These are phyloP conservation scores for Penicillium atrosanguineum DNA, from an alignment of 495 filamentous ascomycete species.

Conservation along the genomic window DNA sequence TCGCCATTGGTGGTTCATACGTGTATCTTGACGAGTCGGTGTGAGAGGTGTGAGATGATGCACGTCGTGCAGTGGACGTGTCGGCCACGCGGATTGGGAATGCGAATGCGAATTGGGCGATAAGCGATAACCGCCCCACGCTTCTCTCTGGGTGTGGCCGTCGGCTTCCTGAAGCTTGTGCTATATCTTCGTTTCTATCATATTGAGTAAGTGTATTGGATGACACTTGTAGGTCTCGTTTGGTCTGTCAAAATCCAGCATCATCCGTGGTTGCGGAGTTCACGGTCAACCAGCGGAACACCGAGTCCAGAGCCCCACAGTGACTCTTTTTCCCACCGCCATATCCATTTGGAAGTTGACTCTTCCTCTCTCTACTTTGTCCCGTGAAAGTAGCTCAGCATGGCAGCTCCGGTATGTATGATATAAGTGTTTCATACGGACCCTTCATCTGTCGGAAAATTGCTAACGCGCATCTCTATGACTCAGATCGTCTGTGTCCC, in stretches of 20 bases:
- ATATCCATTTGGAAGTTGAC: conserved; percentile 16
- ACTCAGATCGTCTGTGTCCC: conserved; percentile 39
- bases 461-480: conserved; percentile 16
- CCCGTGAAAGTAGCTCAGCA: conserved; percentile 13
- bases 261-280: neutral
- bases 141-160: conserved; percentile 3
- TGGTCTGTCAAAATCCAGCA: neutral
- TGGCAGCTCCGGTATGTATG: conserved; percentile 39
- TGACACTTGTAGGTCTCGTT: neutral
- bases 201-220: too few species aligned
- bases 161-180: neutral
- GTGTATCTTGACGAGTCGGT: neutral
- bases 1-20: neutral
- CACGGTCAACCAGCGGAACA: neutral
- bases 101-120: conserved; percentile 3
- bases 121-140: conserved; percentile 20
- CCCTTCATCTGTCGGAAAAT: neutral
- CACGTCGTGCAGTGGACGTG: neutral
- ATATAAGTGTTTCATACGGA: neutral
- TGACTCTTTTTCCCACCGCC: conserved; percentile 28
- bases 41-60: neutral
- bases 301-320: conserved; percentile 16
- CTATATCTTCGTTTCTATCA: neutral
- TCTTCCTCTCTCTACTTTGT: neutral
- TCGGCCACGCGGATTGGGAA: neutral